These are phyloP conservation scores for Diplodia sapinea DNA, from an alignment of 2,329 filamentous ascomycete genomes.

Conservation along the genomic window DNA sequence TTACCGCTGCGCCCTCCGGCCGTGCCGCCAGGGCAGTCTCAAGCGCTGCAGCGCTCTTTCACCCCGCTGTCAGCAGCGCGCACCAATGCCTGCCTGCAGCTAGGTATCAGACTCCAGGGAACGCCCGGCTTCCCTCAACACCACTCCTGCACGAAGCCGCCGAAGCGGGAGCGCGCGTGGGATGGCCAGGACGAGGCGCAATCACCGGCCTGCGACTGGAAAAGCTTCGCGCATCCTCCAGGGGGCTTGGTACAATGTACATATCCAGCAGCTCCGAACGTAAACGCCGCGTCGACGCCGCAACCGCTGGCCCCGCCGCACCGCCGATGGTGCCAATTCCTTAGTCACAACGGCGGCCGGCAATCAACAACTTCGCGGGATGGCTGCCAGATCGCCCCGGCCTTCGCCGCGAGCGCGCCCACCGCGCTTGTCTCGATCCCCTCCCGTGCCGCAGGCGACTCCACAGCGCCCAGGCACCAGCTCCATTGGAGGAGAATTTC, in stretches of 20 bases:
- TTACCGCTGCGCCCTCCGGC: conserved; percentile 1
- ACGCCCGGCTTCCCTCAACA: neutral
- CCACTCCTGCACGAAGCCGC: conserved; percentile 5
- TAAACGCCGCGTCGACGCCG: conserved; percentile 18
- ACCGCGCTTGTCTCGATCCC: conserved; percentile 10
- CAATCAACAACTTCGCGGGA: conserved; percentile 17
- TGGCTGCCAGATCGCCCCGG: conserved; percentile 16
- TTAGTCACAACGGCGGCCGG: conserved; percentile 21
- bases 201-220: neutral
- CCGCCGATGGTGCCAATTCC: neutral
- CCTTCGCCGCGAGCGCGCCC: neutral
- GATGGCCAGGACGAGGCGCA: neutral
- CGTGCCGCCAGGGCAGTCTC: neutral
- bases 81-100: conserved; percentile 15
- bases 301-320: conserved; percentile 6
- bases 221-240: neutral
- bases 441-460: conserved; percentile 8
- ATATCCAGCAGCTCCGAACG: conserved; percentile 1
- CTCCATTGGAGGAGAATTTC: conserved; percentile 8
- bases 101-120: conserved; percentile 14
- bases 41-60: neutral
- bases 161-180: neutral
- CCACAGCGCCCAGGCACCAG: neutral
- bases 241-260: neutral
- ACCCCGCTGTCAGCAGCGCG: conserved; percentile 7